Evolutionary conservation across 768 basidiomycete genomes (phyloP), one percentile per base, ranked within the genome.

Genomic region (Pleurotus tuber-regium): DNA sequence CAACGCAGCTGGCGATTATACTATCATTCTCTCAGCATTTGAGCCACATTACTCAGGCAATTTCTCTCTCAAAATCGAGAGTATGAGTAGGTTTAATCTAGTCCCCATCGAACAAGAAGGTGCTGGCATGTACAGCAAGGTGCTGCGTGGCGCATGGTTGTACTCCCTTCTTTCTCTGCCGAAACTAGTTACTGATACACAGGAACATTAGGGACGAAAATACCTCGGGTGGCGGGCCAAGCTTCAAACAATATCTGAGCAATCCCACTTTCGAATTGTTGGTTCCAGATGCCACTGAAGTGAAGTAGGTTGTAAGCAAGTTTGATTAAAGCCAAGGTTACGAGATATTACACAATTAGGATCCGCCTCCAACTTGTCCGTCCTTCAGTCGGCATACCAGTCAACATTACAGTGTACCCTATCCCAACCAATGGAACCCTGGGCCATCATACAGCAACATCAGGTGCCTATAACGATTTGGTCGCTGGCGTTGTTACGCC

Each of bases 1-100:
- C n/a, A n/a, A n/a, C n/a, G n/a, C n/a, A 89, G 88, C 77, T 44
- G 94, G 92, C 0, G 78, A 84, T 43, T 97, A 93, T 59, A 92
- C 87, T 0, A 55, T 97, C 19, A 75, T 93, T n/a, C 73, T 90
- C 6, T 98, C 96, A 0, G 76, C 90, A 0, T 97, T 94, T 62
- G 86, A 90, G 54, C 85, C 92, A 1, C 70, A 69, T 10, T 80
- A 88, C 51, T 72, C 75, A 3, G 91, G 90, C 2, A 56, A 76
- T 7, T 96, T 84, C 66, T 75, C 72, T 1, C 65, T 97, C 21
- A 74, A 73, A 19, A 67, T 92, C 2, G 81, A 88, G 43, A 80
- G 86, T 51, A 78, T 83, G 1, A 63, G 65, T 52, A 75, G 79
- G 1, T 76, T 94, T 46, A 80, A 84, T 14, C 54, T 97, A 19